phyloP scores from a whole-genome alignment of 2,329 filamentous ascomycete genomes.

The Davidsoniella neocaledoniae region DNA sequence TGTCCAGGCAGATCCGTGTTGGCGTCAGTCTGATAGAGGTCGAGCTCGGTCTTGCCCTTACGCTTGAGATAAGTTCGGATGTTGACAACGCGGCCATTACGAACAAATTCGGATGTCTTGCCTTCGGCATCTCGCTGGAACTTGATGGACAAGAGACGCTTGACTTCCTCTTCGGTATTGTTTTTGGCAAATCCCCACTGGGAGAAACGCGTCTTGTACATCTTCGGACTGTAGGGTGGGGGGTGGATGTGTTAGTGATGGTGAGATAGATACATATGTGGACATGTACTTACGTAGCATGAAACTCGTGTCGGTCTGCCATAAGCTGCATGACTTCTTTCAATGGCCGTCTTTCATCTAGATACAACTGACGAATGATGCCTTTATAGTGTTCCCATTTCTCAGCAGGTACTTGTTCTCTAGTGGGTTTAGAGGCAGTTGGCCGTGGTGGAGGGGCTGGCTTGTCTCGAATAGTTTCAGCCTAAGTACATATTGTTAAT shows the following conservation, averaged over 20 bases:
- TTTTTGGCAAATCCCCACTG: constrained; percentile 40
- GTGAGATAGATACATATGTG: background rate
- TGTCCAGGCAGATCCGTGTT: constrained; percentile 27
- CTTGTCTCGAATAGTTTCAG: background rate
- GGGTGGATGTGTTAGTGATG: background rate
- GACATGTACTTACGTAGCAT: constrained; percentile 28
- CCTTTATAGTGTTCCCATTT: constrained; percentile 31
- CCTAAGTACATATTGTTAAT: background rate
- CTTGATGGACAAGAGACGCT: constrained; percentile 32
- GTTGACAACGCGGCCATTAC: constrained; percentile 35
- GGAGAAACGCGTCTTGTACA: constrained; percentile 39
- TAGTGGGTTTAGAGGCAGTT: constrained; percentile 14
- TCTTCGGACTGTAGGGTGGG: constrained; percentile 32
- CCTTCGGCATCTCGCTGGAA: constrained; percentile 35
- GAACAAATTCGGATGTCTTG: constrained; percentile 35
- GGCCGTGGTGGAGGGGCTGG: constrained; percentile 9
- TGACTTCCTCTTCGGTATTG: constrained; percentile 36
- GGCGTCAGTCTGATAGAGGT: constrained; percentile 30
- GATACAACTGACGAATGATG: constrained; percentile 28
- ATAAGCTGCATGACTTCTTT: constrained; percentile 36
- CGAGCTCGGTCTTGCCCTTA: constrained; percentile 36
- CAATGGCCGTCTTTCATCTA: constrained; percentile 32
- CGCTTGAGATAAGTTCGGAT: constrained; percentile 35
- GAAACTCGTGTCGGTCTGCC: constrained; percentile 30
- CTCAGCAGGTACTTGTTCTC: constrained; percentile 28